Evolutionary conservation across 768 basidiomycete species (phyloP).

Genomic region (Lentinula aciculospora): DNA sequence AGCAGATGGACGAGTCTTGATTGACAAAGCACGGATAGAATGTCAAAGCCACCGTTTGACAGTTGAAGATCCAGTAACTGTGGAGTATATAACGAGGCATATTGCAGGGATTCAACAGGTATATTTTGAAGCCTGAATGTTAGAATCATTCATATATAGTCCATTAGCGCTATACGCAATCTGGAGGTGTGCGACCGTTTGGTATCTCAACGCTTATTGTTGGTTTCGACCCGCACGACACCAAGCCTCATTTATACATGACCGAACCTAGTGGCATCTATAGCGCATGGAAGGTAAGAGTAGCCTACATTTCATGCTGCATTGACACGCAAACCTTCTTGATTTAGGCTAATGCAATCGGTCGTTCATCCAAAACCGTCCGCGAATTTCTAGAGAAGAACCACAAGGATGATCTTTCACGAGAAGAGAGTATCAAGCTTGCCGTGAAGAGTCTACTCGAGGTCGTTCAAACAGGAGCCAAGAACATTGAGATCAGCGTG

Average conservation of each 20-base stretch:
- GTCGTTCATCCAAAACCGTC: slow-evolving; percentile 96
- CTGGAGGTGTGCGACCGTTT: slow-evolving; percentile 96
- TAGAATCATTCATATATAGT: background rate
- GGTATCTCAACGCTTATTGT: slow-evolving; percentile 96
- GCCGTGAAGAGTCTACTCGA: slow-evolving; percentile 94
- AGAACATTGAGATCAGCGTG: slow-evolving; percentile 98
- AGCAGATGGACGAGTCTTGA: slow-evolving; percentile 94
- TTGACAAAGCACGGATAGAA: slow-evolving; percentile 96
- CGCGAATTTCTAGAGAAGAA: slow-evolving; percentile 99
- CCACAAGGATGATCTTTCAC: slow-evolving; percentile 82
- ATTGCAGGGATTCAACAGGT: slow-evolving; percentile 99
- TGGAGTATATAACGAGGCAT: slow-evolving; percentile 97
- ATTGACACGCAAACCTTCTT: background rate
- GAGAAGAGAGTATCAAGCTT: slow-evolving; percentile 90
- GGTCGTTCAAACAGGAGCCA: slow-evolving; percentile 99
- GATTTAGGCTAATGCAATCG: slow-evolving; percentile 89
- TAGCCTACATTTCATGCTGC: background rate
- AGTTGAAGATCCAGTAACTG: slow-evolving; percentile 96
- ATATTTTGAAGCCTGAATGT: slow-evolving; percentile 10
- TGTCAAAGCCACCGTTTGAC: slow-evolving; percentile 96
- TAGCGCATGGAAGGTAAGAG: slow-evolving; percentile 90
- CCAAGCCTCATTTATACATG: slow-evolving; percentile 84
- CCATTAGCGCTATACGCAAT: slow-evolving; percentile 89
- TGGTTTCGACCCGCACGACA: slow-evolving; percentile 94
- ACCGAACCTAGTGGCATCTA: slow-evolving; percentile 98